A percentile compares a stretch with the other conserved stretches of the same genome.
These are phyloP conservation scores for Suhomyces yuchorum DNA, from an alignment of 1,139 yeast species.

Conservation along the genomic window DNA sequence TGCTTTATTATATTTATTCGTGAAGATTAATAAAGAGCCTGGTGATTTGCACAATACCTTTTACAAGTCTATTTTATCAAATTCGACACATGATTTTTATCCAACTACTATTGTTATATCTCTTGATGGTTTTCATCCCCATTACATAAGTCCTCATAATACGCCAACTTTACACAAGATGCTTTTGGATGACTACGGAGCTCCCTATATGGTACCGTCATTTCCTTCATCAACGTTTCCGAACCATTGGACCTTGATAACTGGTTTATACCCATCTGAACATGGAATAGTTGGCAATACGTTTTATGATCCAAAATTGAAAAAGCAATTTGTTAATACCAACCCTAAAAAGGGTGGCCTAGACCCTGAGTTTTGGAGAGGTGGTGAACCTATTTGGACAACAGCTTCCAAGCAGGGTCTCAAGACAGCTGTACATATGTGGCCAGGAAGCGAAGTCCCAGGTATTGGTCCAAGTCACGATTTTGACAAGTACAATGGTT, in stretches of 20 bases:
- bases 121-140: conserved; percentile 90
- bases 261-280: conserved; percentile 80
- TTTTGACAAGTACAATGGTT: conserved; percentile 64
- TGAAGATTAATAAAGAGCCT: background rate
- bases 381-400: conserved; percentile 88
- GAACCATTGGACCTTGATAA: conserved; percentile 87
- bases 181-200: conserved; percentile 57
- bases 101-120: conserved; percentile 81
- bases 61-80: conserved; percentile 37
- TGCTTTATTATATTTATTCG: conserved; percentile 11
- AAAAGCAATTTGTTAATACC: conserved; percentile 65
- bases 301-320: conserved; percentile 63
- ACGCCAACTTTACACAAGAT: conserved; percentile 74
- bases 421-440: conserved; percentile 84
- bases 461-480: conserved; percentile 47
- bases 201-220: conserved; percentile 84
- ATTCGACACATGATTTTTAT: conserved; percentile 72
- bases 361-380: conserved; percentile 71
- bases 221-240: conserved; percentile 92
- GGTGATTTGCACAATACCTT: background rate
- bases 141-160: conserved; percentile 62
- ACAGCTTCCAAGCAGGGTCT: conserved; percentile 71
- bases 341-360: conserved; percentile 57
- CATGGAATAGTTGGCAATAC: conserved; percentile 90
- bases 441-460: conserved; percentile 89